A percentile compares a stretch with the other conserved stretches of the same genome.
phyloP scores from a whole-genome alignment of 1,284 basidiomycete species.

The Malassezia sympodialis region DNA sequence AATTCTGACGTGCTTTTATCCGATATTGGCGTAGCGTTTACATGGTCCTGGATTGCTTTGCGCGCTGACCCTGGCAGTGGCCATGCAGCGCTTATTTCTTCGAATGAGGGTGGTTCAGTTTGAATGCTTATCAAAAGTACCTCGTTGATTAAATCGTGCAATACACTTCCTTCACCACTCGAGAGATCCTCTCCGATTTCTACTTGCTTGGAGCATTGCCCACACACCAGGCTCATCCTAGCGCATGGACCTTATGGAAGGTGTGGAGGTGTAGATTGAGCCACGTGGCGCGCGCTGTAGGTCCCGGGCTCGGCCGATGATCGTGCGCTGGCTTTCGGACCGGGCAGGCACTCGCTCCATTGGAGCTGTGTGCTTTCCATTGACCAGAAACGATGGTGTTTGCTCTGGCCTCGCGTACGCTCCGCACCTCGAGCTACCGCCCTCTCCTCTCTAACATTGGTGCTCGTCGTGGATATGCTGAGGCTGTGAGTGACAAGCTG shows the following conservation, averaged over 20 bases:
- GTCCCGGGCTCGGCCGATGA: slow-evolving; percentile 20
- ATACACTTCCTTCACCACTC: neutral
- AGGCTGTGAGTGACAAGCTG: slow-evolving; percentile 46
- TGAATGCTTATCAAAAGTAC: neutral
- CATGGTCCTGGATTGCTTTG: neutral
- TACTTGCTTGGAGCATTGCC: slow-evolving; percentile 28
- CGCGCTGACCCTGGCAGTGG: neutral
- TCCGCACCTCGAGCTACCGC: slow-evolving; percentile 14
- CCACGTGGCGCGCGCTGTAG: slow-evolving; percentile 5
- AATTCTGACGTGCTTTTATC: neutral
- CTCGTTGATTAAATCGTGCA: neutral
- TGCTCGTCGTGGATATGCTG: slow-evolving; percentile 44
- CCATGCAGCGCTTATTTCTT: neutral
- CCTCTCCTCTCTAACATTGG: slow-evolving; percentile 16
- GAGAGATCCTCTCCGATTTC: neutral
- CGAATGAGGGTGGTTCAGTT: neutral
- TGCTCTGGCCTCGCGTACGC: slow-evolving; percentile 19
- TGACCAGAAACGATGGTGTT: slow-evolving; percentile 17
- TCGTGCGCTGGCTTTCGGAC: slow-evolving; percentile 16
- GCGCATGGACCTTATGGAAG: slow-evolving; percentile 4
- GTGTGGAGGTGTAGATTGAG: neutral
- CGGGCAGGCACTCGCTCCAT: slow-evolving; percentile 10
- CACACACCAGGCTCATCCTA: slow-evolving; percentile 34
- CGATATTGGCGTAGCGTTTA: neutral
- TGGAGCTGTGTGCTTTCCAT: slow-evolving; percentile 3